phyloP scores from a whole-genome alignment of 2,329 filamentous ascomycete species.

The Cyanodermella asteris region DNA sequence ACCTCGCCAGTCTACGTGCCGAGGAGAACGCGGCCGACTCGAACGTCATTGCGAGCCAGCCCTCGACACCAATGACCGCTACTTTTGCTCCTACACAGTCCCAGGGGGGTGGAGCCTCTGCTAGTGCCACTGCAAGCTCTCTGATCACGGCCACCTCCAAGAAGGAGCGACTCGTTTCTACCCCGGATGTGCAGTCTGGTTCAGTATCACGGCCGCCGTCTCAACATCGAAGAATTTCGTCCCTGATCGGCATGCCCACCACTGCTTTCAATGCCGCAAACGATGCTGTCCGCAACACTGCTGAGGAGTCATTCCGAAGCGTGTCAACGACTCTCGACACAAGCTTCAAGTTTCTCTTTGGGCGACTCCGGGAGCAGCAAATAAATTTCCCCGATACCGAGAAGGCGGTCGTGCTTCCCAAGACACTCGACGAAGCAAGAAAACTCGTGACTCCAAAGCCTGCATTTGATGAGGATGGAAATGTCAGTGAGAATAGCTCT shows the following conservation, averaged over 20 bases:
- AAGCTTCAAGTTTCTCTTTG: slow-evolving; percentile 80
- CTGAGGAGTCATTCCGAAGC: slow-evolving; percentile 78
- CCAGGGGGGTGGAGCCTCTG: slow-evolving; percentile 13
- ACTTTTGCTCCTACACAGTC: neutral
- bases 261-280: slow-evolving; percentile 63
- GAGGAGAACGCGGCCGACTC: slow-evolving; percentile 47
- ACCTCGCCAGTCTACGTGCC: slow-evolving; percentile 66
- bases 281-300: slow-evolving; percentile 67
- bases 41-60: slow-evolving; percentile 3
- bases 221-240: slow-evolving; percentile 58
- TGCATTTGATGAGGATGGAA: slow-evolving; percentile 26
- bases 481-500: slow-evolving; percentile 29
- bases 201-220: no score
- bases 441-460: slow-evolving; percentile 49
- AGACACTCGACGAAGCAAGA: slow-evolving; percentile 78
- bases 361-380: slow-evolving; percentile 57
- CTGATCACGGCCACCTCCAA: no score
- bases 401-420: slow-evolving; percentile 42
- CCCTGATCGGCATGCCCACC: slow-evolving; percentile 65
- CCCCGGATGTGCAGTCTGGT: slow-evolving; percentile 11
- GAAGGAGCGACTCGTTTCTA: slow-evolving; percentile 9
- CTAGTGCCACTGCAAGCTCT: no score
- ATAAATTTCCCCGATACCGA: slow-evolving; percentile 18
- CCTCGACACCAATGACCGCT: slow-evolving; percentile 7
- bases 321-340: slow-evolving; percentile 49